phyloP scores from a whole-genome alignment of 2,329 filamentous ascomycete genomes.

The Microsporum ferrugineum region DNA sequence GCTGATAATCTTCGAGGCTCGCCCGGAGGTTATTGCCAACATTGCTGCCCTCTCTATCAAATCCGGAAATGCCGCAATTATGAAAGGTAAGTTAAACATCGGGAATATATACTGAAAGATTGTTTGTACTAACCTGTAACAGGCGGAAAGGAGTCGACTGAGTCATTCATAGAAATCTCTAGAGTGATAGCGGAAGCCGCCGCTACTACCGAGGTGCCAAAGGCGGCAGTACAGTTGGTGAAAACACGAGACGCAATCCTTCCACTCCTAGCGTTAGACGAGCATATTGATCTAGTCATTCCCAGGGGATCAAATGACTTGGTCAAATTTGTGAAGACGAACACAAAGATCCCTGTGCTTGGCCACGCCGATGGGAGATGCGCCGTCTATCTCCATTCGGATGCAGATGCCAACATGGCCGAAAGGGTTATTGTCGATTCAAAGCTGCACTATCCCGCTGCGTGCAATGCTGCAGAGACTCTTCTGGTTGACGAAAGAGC shows the following conservation, averaged over 20 bases:
- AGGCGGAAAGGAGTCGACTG: conserved; percentile 87
- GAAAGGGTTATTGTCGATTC: conserved; percentile 72
- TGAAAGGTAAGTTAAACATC: conserved; percentile 55
- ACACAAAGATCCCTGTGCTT: conserved; percentile 87
- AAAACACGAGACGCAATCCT: conserved; percentile 85
- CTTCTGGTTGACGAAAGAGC: conserved; percentile 69
- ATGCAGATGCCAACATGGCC: conserved; percentile 62
- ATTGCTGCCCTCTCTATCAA: conserved; percentile 94
- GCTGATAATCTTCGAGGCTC: conserved; percentile 94
- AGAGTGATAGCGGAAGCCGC: conserved; percentile 71
- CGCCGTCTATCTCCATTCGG: conserved; percentile 68
- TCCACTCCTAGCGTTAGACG: conserved; percentile 72
- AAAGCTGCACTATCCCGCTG: conserved; percentile 88
- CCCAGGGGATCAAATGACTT: conserved; percentile 84
- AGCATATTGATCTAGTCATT: conserved; percentile 87
- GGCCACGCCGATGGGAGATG: conserved; percentile 94
- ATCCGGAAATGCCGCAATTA: conserved; percentile 89
- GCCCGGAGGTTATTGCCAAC: conserved; percentile 96
- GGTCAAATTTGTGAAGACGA: conserved; percentile 77
- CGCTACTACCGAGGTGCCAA: conserved; percentile 60
- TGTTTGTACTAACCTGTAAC: neutral
- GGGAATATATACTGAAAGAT: neutral
- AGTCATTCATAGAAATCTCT: conserved; percentile 90
- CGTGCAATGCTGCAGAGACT: conserved; percentile 90
- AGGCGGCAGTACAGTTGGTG: conserved; percentile 82